A percentile compares a stretch with the other conserved stretches of the same genome.
phyloP scores from a whole-genome alignment of 805 yeast genomes.

The Wickerhamiella vanderwaltii region DNA sequence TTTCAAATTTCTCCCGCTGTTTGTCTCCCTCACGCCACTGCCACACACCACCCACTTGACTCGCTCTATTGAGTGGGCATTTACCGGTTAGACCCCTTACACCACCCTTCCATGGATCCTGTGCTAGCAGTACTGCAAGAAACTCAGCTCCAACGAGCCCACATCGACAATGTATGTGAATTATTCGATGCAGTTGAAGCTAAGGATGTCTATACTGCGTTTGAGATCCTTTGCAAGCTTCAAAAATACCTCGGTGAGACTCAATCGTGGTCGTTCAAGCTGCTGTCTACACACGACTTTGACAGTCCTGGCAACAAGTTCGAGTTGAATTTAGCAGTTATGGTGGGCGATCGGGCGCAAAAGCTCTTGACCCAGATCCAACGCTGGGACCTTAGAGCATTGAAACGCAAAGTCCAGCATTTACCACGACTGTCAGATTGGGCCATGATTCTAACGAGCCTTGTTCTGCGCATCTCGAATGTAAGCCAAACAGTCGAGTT shows the following conservation, averaged over 20 bases:
- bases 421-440: slow-evolving; percentile 22
- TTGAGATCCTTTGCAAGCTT: slow-evolving; percentile 9
- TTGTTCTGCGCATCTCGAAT: slow-evolving; percentile 24
- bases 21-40: too few species aligned
- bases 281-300: slow-evolving; percentile 23
- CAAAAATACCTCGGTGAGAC: slow-evolving; percentile 21
- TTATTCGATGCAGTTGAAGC: slow-evolving; percentile 13
- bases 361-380: slow-evolving; percentile 19
- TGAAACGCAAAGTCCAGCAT: slow-evolving; percentile 21
- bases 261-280: slow-evolving; percentile 24
- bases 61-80: too few species aligned
- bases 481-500: slow-evolving; percentile 22
- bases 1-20: too few species aligned
- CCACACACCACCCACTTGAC: too few species aligned
- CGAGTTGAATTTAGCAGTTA: slow-evolving; percentile 23
- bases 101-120: slow-evolving; percentile 15
- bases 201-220: slow-evolving; percentile 12
- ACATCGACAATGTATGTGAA: slow-evolving; percentile 14
- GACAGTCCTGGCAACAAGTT: slow-evolving; percentile 17
- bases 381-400: slow-evolving; percentile 22
- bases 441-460: slow-evolving; percentile 23
- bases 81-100: too few species aligned
- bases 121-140: slow-evolving; percentile 13
- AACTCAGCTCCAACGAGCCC: slow-evolving; percentile 9
- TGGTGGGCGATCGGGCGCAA: slow-evolving; percentile 21